These are phyloP conservation scores for Raphanus sativus DNA, from an alignment of 345 rosid genomes.

Conservation along the genomic window DNA sequence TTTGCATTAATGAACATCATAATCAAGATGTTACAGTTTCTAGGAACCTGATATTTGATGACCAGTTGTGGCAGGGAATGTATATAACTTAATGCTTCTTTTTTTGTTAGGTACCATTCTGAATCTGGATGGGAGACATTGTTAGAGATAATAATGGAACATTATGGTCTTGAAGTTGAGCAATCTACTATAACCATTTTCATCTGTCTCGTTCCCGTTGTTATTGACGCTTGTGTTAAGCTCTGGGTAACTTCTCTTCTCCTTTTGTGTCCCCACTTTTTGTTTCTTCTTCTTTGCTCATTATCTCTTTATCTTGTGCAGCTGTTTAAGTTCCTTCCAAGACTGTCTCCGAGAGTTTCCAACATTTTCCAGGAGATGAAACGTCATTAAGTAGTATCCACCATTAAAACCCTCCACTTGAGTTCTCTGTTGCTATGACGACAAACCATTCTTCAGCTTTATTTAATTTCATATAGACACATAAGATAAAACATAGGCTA, in stretches of 20 bases:
- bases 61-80: conserved; percentile 1
- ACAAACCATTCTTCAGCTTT: conserved; percentile 26
- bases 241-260: conserved; percentile 69
- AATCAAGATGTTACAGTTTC: not conserved
- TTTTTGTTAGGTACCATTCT: conserved; percentile 73
- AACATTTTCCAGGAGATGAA: conserved; percentile 76
- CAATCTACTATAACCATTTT: conserved; percentile 65
- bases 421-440: conserved; percentile 14
- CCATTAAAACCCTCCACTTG: conserved; percentile 25
- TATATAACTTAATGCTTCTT: conserved; percentile 3
- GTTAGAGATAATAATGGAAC: conserved; percentile 71
- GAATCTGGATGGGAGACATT: conserved; percentile 91
- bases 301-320: conserved; percentile 34
- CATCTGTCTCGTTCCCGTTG: conserved; percentile 67
- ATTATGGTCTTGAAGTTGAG: conserved; percentile 79
- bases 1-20: conserved; percentile 1
- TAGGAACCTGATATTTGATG: not conserved
- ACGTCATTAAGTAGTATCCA: conserved; percentile 58
- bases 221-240: conserved; percentile 79
- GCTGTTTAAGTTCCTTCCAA: conserved; percentile 83
- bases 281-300: not conserved
- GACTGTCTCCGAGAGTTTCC: conserved; percentile 74
- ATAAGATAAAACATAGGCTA: conserved; percentile 29
- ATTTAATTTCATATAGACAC: conserved; percentile 5
- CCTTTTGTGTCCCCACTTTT: conserved; percentile 10